Percentiles rank a stretch among this genome's conserved stretches.
These are phyloP conservation scores for Populus euphratica DNA, from an alignment of 345 rosid species.

Conservation along the genomic window DNA sequence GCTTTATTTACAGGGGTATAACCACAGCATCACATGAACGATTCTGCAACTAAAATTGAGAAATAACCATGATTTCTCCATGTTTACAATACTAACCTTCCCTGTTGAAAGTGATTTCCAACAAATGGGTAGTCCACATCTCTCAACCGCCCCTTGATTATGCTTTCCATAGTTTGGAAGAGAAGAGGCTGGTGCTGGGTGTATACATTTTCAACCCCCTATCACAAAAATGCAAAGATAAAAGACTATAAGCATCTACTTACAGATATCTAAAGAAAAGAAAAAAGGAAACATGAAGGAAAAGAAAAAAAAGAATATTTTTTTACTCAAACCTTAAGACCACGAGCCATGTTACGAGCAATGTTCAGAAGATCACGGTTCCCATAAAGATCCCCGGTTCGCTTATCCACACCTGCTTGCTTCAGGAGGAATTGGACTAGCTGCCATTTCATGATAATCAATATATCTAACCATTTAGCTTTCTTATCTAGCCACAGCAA, in stretches of 20 bases:
- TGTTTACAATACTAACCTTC: conserved; percentile 52
- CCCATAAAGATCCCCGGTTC: conserved; percentile 93
- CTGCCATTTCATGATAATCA: conserved; percentile 46
- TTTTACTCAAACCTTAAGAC: conserved; percentile 67
- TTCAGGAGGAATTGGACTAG: conserved; percentile 88
- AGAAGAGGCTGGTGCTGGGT: conserved; percentile 98
- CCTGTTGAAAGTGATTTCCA: conserved; percentile 94
- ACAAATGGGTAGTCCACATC: conserved; percentile 94
- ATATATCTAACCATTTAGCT: conserved; percentile 18
- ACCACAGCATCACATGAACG: background rate
- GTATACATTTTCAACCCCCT: conserved; percentile 99
- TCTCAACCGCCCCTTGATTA: conserved; percentile 78
- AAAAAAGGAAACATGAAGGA: background rate
- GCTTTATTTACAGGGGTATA: background rate
- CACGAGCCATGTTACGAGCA: conserved; percentile 99
- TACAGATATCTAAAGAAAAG: background rate
- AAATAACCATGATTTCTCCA: background rate
- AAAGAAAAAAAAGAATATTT: conserved; percentile 1
- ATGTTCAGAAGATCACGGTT: conserved; percentile 89
- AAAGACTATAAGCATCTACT: background rate
- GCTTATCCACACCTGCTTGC: conserved; percentile 94
- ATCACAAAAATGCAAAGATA: conserved; percentile 1
- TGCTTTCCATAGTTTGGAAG: conserved; percentile 92
- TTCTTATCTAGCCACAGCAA: conserved; percentile 1
- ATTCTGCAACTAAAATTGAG: background rate